Base-by-base conservation (phyloP, 2,329 filamentous ascomycete species). In the Amylocarpus encephaloides region DNA sequence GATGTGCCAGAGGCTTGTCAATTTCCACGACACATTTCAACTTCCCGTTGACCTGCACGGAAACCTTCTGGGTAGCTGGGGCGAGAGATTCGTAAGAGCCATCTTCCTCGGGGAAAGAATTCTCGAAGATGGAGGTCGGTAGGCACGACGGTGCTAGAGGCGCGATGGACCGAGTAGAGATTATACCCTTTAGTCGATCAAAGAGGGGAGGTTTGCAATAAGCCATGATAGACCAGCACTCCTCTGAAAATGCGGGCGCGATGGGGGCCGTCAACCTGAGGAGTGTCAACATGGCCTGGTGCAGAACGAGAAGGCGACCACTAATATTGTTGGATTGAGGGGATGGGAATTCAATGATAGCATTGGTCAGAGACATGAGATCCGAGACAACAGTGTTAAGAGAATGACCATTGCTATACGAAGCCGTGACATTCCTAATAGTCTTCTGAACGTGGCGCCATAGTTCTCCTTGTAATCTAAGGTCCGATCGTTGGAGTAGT, bases 311-410 rank as follows among this genome's bases (percentile, higher is more conserved):
- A 68, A 32, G 6, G 19, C 19, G 3, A n/a, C 22, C 12, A 2
- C 15, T 35, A 36, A 34, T 33, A 12, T 36, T 29, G 12, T n/a
- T 30, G 19, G 19, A 26, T 11, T 16, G 7, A 13, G n/a, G 11
- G 15, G 7, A 19, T 7, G 41, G 34, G 32, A 35, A 39, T 3
- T 75, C 75, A 30, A 75, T 66, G 12, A 90, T 70, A 1, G 73
- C 68, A 65, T 95, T 95, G 3, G 88, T 91, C 13, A 95, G 74
- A 38, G 79, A 81, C 77, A 89, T 95, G 12, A 95, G 73, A 62
- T 92, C 85, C 1, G 88, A 93, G 15, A 95, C 78, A 7, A 88
- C 76, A 0, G 88, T 94, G 69, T 95, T 95, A 47, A 95, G 74
- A 1, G 85, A 77, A 64, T 90, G 86, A 1, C 89, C 82, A 45